A percentile compares a stretch with the other conserved stretches of the same genome.
Conservation (phyloP, 2,329 filamentous ascomycete species). For the Hymenoscyphus linearis region DNA sequence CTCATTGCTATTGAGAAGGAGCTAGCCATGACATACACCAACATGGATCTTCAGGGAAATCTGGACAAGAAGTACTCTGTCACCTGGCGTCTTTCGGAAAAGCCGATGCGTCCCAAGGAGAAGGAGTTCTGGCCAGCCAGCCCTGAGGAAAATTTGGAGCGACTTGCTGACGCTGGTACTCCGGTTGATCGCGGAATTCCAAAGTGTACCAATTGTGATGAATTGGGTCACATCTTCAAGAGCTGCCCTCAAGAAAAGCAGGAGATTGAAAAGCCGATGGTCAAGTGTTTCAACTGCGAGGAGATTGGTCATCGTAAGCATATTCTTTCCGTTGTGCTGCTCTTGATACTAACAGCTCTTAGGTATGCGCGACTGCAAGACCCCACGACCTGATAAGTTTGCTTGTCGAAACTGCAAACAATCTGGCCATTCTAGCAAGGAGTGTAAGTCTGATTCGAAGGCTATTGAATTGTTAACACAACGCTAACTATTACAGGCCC, state of each 20-base stretch:
- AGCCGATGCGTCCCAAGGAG: slow-evolving; percentile 54
- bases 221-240: slow-evolving; percentile 53
- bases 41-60: slow-evolving; percentile 69
- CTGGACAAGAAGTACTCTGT: slow-evolving; percentile 59
- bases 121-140: slow-evolving; percentile 54
- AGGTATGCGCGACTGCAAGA: slow-evolving; percentile 55
- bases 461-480: neutral
- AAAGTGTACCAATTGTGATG: slow-evolving; percentile 55
- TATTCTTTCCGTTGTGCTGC: neutral
- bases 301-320: slow-evolving; percentile 53
- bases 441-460: slow-evolving; percentile 23
- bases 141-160: slow-evolving; percentile 54
- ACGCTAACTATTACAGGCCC: slow-evolving; percentile 20
- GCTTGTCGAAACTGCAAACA: slow-evolving; percentile 64
- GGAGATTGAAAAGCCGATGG: slow-evolving; percentile 42
- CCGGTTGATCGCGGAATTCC: slow-evolving; percentile 53
- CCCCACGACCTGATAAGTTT: slow-evolving; percentile 57
- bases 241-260: slow-evolving; percentile 53
- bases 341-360: neutral
- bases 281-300: slow-evolving; percentile 62
- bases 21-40: slow-evolving; percentile 53
- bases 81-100: slow-evolving; percentile 54
- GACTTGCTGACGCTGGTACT: slow-evolving; percentile 62
- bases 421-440: slow-evolving; percentile 30
- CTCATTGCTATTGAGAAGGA: slow-evolving; percentile 59